Evolutionary conservation across 306 rosid species (phyloP).

Genomic region (Cyclanthera cordifolia): DNA sequence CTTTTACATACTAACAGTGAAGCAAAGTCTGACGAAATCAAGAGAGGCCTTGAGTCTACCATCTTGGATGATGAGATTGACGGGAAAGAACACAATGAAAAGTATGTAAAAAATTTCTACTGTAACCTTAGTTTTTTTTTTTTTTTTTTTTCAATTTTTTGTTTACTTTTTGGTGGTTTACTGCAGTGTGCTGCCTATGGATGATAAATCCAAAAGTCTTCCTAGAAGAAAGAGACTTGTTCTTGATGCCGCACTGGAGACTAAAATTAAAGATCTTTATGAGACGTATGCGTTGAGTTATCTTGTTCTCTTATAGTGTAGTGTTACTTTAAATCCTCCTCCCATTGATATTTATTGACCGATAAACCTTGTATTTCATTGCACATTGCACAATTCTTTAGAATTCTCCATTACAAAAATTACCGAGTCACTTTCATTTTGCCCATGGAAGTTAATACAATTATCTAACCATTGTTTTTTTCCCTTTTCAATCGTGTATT

Average conservation of each 20-base stretch:
- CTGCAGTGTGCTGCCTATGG: constrained; percentile 40
- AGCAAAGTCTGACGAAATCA: constrained; percentile 23
- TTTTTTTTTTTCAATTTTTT: too few species aligned
- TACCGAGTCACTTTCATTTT: neutral
- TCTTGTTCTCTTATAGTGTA: neutral
- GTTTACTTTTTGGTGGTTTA: constrained; percentile 18
- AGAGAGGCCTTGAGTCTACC: constrained; percentile 31
- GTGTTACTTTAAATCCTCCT: neutral
- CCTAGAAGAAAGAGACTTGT: constrained; percentile 44
- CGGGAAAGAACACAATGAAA: constrained; percentile 23
- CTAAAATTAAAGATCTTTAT: constrained; percentile 54
- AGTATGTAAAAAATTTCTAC: constrained; percentile 21
- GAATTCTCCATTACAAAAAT: neutral
- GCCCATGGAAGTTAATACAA: neutral
- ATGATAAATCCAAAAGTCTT: constrained; percentile 27
- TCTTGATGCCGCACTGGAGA: constrained; percentile 53
- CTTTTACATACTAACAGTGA: constrained; percentile 16
- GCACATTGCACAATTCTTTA: constrained; percentile 1
- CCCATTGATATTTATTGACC: neutral
- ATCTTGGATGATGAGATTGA: constrained; percentile 21
- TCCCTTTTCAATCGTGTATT: constrained; percentile 2
- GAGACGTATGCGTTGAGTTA: constrained; percentile 42
- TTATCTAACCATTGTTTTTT: neutral
- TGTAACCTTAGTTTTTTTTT: neutral
- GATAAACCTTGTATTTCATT: neutral